A percentile compares a stretch with the other conserved stretches of the same genome.
Conservation (phyloP, 2,329 filamentous ascomycete genomes). For the Westerdykella sp. region DNA sequence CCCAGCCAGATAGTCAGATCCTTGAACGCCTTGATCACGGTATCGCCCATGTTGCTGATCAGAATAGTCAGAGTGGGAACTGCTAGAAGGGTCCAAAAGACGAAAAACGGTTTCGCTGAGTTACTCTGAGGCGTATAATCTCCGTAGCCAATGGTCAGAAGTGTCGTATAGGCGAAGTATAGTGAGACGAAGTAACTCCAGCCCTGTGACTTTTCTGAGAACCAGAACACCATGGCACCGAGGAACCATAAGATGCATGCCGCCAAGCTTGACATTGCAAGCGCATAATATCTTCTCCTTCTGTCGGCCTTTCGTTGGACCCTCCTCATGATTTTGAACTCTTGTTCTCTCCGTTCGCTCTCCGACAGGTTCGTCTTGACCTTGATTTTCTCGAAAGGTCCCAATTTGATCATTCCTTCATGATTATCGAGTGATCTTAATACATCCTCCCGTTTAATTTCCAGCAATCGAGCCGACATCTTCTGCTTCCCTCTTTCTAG, state of each 20-base stretch:
- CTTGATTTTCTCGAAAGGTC: conserved; percentile 35
- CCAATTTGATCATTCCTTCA: conserved; percentile 40
- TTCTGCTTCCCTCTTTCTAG: conserved; percentile 49
- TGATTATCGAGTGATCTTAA: conserved; percentile 36
- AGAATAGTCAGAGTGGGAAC: conserved; percentile 51
- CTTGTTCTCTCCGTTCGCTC: conserved; percentile 41
- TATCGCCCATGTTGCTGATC: conserved; percentile 51
- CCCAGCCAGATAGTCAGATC: conserved; percentile 53
- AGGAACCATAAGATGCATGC: conserved; percentile 41
- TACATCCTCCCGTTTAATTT: conserved; percentile 43
- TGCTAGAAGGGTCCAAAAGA: conserved; percentile 52
- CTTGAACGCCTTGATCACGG: conserved; percentile 49
- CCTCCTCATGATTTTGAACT: conserved; percentile 42
- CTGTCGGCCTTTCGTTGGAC: conserved; percentile 34
- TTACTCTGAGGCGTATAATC: conserved; percentile 45
- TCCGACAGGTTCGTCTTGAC: conserved; percentile 39
- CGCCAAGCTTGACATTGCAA: conserved; percentile 36
- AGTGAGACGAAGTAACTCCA: conserved; percentile 50
- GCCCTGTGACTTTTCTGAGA: conserved; percentile 40
- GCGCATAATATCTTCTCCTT: conserved; percentile 37
- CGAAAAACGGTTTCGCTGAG: conserved; percentile 50
- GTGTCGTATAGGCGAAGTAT: conserved; percentile 49
- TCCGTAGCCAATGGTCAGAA: conserved; percentile 53
- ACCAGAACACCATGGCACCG: conserved; percentile 47
- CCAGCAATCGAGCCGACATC: conserved; percentile 45